Evolutionary conservation across 768 basidiomycete genomes (phyloP).

Genomic region (Boletus huronensis): DNA sequence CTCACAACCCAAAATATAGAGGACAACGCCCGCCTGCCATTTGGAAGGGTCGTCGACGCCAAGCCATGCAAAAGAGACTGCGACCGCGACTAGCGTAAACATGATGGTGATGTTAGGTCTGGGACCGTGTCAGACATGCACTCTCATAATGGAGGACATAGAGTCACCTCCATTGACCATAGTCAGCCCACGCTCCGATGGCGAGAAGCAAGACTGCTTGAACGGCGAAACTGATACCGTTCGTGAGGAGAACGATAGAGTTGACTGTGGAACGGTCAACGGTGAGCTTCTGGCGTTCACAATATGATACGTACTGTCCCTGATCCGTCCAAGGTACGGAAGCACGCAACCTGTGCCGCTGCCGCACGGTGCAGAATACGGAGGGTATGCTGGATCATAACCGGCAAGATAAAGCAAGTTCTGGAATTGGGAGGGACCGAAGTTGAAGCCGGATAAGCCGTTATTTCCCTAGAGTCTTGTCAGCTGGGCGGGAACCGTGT

Average conservation of each 20-base stretch:
- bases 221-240: conserved; percentile 75
- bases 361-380: conserved; percentile 50
- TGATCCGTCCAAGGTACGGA: conserved; percentile 57
- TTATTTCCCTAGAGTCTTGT: conserved; percentile 51
- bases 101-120: conserved; percentile 77
- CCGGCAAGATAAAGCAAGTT: conserved; percentile 71
- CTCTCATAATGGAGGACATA: background rate
- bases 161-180: conserved; percentile 68
- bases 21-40: conserved; percentile 58
- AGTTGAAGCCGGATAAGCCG: conserved; percentile 65
- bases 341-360: conserved; percentile 56
- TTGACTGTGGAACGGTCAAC: conserved; percentile 48
- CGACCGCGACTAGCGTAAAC: conserved; percentile 63
- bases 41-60: conserved; percentile 62
- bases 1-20: conserved; percentile 66
- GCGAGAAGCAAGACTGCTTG: conserved; percentile 63
- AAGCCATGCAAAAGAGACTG: conserved; percentile 75
- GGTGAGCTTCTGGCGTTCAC: background rate
- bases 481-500: background rate
- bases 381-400: conserved; percentile 59
- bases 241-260: conserved; percentile 73
- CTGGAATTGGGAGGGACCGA: conserved; percentile 73
- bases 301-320: conserved; percentile 48
- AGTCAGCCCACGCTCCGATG: conserved; percentile 80
- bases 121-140: conserved; percentile 1